Conservation (phyloP, 163 green algal species). For the Chloroidium sp. region DNA sequence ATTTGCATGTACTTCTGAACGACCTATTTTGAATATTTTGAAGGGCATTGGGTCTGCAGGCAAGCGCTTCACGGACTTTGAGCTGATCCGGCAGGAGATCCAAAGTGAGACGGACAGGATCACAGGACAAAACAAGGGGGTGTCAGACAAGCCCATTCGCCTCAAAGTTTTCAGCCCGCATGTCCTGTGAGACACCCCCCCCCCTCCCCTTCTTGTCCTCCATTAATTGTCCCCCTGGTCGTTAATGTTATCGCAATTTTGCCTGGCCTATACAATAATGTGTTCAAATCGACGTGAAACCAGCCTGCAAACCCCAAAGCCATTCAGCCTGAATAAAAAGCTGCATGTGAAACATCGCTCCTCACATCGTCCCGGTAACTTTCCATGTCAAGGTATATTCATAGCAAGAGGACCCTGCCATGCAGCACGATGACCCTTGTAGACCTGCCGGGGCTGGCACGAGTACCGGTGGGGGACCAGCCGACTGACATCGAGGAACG, state of each 20-base stretch:
- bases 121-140: slow-evolving; percentile 74
- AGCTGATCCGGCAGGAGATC: slow-evolving; percentile 83
- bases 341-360: no score
- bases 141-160: slow-evolving; percentile 89
- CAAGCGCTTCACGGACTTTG: slow-evolving; percentile 76
- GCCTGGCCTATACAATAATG: no score
- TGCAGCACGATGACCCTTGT: slow-evolving; percentile 93
- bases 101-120: slow-evolving; percentile 85
- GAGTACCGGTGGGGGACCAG: slow-evolving; percentile 87
- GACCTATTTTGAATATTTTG: no score
- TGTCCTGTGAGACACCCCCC: slow-evolving; percentile 63
- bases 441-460: slow-evolving; percentile 91
- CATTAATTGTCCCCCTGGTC: background rate
- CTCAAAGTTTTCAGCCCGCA: slow-evolving; percentile 86
- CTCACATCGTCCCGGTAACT: no score
- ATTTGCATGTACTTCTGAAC: no score
- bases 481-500: slow-evolving; percentile 79
- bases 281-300: no score
- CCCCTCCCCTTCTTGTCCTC: background rate
- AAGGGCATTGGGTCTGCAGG: slow-evolving; percentile 22
- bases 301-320: no score
- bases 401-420: background rate
- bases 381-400: no score
- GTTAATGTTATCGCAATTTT: background rate
- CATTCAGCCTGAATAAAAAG: no score